Conservation (phyloP, 345 rosid species). For the Corchorus capsularis region DNA sequence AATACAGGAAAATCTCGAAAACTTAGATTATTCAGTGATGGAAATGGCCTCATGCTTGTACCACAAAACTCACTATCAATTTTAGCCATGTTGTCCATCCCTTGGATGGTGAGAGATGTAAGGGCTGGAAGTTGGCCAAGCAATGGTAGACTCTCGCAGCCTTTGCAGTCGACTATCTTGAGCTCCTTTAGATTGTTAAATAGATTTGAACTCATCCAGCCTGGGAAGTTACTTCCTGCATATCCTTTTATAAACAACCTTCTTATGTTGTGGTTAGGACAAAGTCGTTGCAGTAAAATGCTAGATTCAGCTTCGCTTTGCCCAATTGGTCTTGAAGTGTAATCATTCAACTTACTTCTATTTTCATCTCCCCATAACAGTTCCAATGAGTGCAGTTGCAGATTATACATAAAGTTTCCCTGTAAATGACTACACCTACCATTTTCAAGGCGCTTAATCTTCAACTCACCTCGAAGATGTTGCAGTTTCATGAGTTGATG, state of each 20-base stretch:
- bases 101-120: conserved; percentile 6
- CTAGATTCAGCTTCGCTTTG: neutral
- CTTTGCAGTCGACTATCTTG: conserved; percentile 4
- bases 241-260: conserved; percentile 15
- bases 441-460: neutral
- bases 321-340: neutral
- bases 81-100: conserved; percentile 10
- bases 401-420: no score
- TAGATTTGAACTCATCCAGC: neutral
- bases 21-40: conserved; percentile 15
- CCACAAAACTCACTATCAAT: neutral
- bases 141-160: conserved; percentile 20
- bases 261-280: neutral
- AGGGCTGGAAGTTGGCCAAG: conserved; percentile 27
- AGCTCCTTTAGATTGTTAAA: conserved; percentile 13
- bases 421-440: no score
- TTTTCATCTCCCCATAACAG: conserved; percentile 14
- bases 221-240: conserved; percentile 11
- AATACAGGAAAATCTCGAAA: conserved; percentile 8
- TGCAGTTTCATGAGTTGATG: fast-evolving
- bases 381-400: neutral
- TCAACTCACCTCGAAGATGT: conserved; percentile 15
- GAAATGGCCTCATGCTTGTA: neutral
- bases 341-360: conserved; percentile 4
- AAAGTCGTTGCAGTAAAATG: conserved; percentile 6